Conservation (phyloP, 2,329 filamentous ascomycete species). For the Penicillium sp. region DNA sequence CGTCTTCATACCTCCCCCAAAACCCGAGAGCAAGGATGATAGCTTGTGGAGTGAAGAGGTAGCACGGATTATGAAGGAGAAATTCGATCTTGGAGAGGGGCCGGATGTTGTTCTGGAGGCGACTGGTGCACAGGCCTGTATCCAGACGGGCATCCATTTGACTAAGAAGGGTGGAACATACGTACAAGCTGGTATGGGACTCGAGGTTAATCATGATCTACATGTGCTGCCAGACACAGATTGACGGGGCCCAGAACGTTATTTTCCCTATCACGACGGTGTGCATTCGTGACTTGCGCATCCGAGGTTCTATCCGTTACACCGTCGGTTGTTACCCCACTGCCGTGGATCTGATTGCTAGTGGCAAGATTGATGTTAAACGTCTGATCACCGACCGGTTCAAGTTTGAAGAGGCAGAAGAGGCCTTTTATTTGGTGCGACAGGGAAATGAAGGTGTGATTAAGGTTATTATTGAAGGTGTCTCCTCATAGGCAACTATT, state of each 20-base stretch:
- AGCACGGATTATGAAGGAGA: constrained; percentile 41
- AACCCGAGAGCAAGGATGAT: constrained; percentile 32
- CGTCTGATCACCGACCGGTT: constrained; percentile 42
- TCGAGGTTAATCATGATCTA: constrained; percentile 31
- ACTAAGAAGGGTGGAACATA: constrained; percentile 50
- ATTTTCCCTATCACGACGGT: constrained; percentile 53
- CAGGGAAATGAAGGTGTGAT: constrained; percentile 40
- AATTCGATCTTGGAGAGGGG: constrained; percentile 45
- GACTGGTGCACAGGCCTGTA: constrained; percentile 50
- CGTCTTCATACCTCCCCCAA: constrained; percentile 41
- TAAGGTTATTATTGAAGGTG: constrained; percentile 48
- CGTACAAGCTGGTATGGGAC: constrained; percentile 56
- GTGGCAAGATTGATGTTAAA: constrained; percentile 45
- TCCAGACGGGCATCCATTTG: constrained; percentile 49
- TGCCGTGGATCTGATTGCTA: constrained; percentile 52
- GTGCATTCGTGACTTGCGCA: constrained; percentile 49
- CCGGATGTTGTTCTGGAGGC: constrained; percentile 54
- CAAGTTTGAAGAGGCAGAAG: constrained; percentile 48
- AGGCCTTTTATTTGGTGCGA: constrained; percentile 50
- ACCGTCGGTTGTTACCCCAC: constrained; percentile 51
- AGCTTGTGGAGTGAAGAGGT: constrained; percentile 40
- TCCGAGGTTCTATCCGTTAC: constrained; percentile 56
- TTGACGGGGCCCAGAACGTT: constrained; percentile 38
- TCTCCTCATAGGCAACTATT: constrained; percentile 16
- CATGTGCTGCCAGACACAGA: background rate